Conservation (phyloP, 1,139 yeast genomes). For the Suhomyces yuchorum region DNA sequence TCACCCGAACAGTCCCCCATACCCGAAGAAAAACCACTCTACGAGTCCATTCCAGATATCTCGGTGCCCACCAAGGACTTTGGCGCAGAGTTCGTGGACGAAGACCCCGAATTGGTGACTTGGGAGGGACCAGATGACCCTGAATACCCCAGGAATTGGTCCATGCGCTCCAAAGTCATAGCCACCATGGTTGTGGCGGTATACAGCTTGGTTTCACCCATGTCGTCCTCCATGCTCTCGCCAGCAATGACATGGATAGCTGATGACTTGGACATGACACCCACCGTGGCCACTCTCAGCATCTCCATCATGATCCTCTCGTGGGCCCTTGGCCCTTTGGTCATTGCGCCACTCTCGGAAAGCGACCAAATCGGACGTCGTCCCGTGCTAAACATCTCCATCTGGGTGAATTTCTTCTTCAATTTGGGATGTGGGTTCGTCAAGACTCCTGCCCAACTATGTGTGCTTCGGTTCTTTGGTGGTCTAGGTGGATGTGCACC, state of each 20-base stretch:
- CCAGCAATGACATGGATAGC: conserved; percentile 57
- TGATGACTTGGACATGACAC: conserved; percentile 40
- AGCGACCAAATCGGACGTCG: conserved; percentile 52
- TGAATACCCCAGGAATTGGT: conserved; percentile 63
- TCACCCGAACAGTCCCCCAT: not conserved
- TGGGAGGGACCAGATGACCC: conserved; percentile 69
- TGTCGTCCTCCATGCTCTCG: conserved; percentile 60
- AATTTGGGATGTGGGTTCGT: conserved; percentile 61
- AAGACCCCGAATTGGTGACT: conserved; percentile 65
- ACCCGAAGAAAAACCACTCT: conserved; percentile 11
- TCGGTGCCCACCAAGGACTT: conserved; percentile 46
- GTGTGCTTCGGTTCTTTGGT: conserved; percentile 60
- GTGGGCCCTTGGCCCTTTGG: conserved; percentile 63
- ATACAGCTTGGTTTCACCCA: conserved; percentile 58
- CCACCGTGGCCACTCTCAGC: conserved; percentile 47
- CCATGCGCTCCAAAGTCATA: conserved; percentile 36
- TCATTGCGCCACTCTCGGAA: conserved; percentile 64
- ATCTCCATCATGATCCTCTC: conserved; percentile 63
- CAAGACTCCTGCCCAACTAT: conserved; percentile 53
- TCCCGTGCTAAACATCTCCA: conserved; percentile 51
- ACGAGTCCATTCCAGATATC: conserved; percentile 34
- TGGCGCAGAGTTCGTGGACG: conserved; percentile 50
- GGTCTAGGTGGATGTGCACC: conserved; percentile 71
- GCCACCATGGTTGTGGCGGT: conserved; percentile 52
- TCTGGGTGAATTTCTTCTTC: conserved; percentile 53